Conservation (phyloP, 768 basidiomycete species). For the Scleroderma citrinum region DNA sequence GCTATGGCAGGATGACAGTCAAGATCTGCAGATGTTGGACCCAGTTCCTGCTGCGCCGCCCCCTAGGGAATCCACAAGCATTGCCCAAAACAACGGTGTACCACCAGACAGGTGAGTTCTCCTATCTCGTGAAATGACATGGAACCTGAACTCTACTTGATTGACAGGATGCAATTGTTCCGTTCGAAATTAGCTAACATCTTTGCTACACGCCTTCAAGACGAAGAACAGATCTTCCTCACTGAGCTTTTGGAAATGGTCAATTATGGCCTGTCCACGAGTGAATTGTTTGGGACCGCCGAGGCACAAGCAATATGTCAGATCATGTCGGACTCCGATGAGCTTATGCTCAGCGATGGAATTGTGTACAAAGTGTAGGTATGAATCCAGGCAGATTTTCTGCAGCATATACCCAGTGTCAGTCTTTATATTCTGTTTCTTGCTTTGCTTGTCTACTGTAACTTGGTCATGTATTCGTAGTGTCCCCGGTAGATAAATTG, state of each 20-base stretch:
- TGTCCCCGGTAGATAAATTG: background rate
- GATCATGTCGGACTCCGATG: slow-evolving; percentile 63
- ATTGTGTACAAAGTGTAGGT: slow-evolving; percentile 77
- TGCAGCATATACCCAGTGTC: background rate
- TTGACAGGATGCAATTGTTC: slow-evolving; percentile 69
- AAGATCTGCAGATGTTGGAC: slow-evolving; percentile 59
- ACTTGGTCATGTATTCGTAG: background rate
- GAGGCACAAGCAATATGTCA: slow-evolving; percentile 74
- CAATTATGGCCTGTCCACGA: slow-evolving; percentile 68
- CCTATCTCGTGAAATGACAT: background rate
- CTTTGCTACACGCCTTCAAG: slow-evolving; percentile 61
- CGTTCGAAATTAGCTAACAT: slow-evolving; percentile 67
- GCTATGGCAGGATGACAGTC: slow-evolving; percentile 62
- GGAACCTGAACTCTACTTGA: background rate
- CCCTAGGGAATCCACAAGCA: slow-evolving; percentile 25
- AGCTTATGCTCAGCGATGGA: slow-evolving; percentile 85
- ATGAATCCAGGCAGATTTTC: background rate
- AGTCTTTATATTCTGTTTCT: slow-evolving; percentile 1
- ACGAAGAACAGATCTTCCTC: slow-evolving; percentile 73
- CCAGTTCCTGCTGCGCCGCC: slow-evolving; percentile 36
- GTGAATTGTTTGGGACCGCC: slow-evolving; percentile 67
- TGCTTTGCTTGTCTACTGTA: slow-evolving; percentile 3
- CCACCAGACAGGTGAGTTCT: slow-evolving; percentile 52
- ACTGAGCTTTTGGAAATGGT: slow-evolving; percentile 62
- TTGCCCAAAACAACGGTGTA: slow-evolving; percentile 39